Evolutionary conservation across 768 basidiomycete species (phyloP), one percentile per base, ranked within the genome.

Genomic region (Dentipellis fragilis): DNA sequence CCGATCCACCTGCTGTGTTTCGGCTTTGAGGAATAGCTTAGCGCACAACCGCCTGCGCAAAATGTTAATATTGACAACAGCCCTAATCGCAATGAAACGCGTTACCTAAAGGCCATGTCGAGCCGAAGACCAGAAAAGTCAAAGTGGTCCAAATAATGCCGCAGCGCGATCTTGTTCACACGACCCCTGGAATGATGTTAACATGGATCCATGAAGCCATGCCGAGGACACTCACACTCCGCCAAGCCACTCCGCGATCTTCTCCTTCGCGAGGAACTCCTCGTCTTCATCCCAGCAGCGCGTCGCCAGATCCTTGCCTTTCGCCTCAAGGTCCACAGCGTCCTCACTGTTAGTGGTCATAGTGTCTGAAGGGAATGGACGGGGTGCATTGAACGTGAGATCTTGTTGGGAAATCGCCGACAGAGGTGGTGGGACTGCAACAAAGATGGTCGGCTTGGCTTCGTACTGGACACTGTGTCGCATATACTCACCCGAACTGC

Each of bases 1-100:
- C 45, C 96, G 85, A 68, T 98, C 96, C 45, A 99, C 87, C 71
- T 98, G 94, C 66, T 99, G 96, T 0, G 95, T 95, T 69, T 99
- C 96, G 1, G 85, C 96, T 69, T 93, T 94, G 57, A 99, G 79
- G 67, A 80, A 97, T 2, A 99, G 78, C 67, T 95, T 96, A 11
- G 85, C 84, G 66, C 94, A 97, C 10, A 99, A 73, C 21, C 84
- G 85, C 58, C 94, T 93, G 62, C 16, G 2, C 10, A 39, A 19
- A 35, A 34, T 21, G n/a, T 23, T 14, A 58, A 34, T 29, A 29
- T 29, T 29, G 3, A 29, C 29, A 29, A 29, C 29, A 6, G 55
- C 17, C 53, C 19, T 35, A 42, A 42, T 16, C 16, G n/a, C 48
- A 34, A 10, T n/a, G 37, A 2, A 29, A 29, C 6, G 6, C 29